A percentile compares a stretch with the other conserved stretches of the same genome.
Evolutionary conservation across 1,284 basidiomycete genomes (phyloP).

Genomic region (Albatrellus sp.): DNA sequence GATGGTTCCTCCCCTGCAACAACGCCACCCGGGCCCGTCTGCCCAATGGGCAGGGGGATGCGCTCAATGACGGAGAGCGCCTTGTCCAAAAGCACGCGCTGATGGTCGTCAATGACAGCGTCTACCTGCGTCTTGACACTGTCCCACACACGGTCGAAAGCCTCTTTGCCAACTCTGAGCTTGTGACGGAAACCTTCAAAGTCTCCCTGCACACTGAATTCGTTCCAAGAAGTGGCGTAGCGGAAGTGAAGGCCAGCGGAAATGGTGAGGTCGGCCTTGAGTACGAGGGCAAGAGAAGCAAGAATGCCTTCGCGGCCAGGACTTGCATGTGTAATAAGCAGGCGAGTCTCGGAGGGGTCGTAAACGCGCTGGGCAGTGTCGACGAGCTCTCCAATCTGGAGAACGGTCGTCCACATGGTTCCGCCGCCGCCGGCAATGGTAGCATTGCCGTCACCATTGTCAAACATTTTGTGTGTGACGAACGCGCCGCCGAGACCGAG

Average conservation of each 20-base stretch:
- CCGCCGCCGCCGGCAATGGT: conserved; percentile 97
- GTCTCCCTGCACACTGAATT: conserved; percentile 88
- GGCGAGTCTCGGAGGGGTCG: conserved; percentile 86
- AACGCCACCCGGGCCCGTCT: conserved; percentile 37
- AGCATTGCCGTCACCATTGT: conserved; percentile 88
- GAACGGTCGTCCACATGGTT: conserved; percentile 97
- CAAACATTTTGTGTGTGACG: conserved; percentile 94
- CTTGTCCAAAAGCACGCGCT: conserved; percentile 83
- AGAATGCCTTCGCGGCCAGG: conserved; percentile 91
- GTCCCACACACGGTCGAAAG: conserved; percentile 89
- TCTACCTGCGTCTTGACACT: conserved; percentile 89
- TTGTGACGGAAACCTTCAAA: conserved; percentile 85
- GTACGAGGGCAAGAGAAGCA: conserved; percentile 77
- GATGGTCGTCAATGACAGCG: conserved; percentile 82
- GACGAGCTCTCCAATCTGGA: conserved; percentile 96
- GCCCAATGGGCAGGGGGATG: conserved; percentile 53
- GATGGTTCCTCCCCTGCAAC: conserved; percentile 66
- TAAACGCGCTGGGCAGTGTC: conserved; percentile 94
- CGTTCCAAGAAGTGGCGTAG: conserved; percentile 93
- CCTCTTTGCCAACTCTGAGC: conserved; percentile 66
- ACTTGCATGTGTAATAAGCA: conserved; percentile 87
- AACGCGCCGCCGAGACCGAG: conserved; percentile 94
- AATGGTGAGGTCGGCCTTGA: conserved; percentile 91
- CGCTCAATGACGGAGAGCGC: conserved; percentile 78
- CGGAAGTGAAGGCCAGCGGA: conserved; percentile 97